Evolutionary conservation across 257 asterid genomes (phyloP).

Genomic region (Buddleja alternifolia): DNA sequence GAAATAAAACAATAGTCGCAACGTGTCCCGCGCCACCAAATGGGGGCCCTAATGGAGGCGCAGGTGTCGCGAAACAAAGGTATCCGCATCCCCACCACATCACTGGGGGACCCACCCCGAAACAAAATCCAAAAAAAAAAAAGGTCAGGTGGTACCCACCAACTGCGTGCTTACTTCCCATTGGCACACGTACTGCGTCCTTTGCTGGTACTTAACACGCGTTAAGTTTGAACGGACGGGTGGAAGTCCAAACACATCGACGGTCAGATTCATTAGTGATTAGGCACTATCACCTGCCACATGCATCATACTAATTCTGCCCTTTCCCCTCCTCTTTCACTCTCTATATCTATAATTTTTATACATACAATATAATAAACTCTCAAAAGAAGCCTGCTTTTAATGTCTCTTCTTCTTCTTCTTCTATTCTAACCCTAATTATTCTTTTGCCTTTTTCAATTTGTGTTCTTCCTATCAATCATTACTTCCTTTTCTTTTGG

Average conservation of each 20-base stretch:
- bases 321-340: not conserved
- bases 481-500: not conserved
- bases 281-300: slow-evolving; percentile 28
- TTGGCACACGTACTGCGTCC: slow-evolving; percentile 40
- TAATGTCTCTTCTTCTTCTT: too few species aligned
- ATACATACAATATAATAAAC: too few species aligned
- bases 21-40: slow-evolving; percentile 42
- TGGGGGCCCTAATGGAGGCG: not conserved
- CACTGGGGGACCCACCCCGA: slow-evolving; percentile 20
- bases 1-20: slow-evolving; percentile 8
- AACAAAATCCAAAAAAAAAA: too few species aligned
- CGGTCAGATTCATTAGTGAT: slow-evolving; percentile 33
- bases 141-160: slow-evolving; percentile 21
- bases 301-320: slow-evolving; percentile 8
- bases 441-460: not conserved
- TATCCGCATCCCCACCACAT: not conserved
- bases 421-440: not conserved
- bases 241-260: slow-evolving; percentile 35
- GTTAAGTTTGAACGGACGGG: slow-evolving; percentile 44
- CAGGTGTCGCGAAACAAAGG: slow-evolving; percentile 5
- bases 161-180: not conserved
- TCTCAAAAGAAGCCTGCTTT: too few species aligned
- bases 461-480: not conserved
- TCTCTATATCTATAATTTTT: too few species aligned
- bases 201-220: too few species aligned